These are phyloP conservation scores for Coniella lustricola DNA, from an alignment of 2,329 filamentous ascomycete species.

Conservation along the genomic window DNA sequence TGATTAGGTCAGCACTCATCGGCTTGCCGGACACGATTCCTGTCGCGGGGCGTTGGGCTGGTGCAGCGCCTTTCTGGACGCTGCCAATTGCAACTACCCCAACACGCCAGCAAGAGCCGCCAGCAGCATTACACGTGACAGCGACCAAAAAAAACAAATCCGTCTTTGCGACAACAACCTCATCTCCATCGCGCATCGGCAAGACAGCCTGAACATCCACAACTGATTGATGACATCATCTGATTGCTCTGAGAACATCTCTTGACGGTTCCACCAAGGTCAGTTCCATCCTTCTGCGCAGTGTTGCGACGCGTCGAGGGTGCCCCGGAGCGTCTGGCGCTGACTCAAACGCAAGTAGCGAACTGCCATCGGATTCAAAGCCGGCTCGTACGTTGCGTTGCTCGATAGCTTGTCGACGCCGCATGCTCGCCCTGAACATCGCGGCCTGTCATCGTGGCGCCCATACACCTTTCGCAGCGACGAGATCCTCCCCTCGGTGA, in stretches of 20 bases:
- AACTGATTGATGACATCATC: conserved; percentile 13
- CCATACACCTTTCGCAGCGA: conserved; percentile 28
- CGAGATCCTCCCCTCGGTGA: conserved; percentile 26
- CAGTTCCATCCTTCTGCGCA: conserved; percentile 9
- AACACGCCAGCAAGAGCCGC: background rate
- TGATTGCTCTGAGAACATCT: conserved; percentile 12
- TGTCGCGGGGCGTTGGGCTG: no score
- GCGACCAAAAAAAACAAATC: conserved; percentile 15
- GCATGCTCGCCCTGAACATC: background rate
- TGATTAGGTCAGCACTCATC: no score
- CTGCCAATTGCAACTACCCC: background rate
- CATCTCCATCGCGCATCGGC: conserved; percentile 7
- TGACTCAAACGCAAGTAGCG: background rate
- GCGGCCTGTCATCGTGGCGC: conserved; percentile 26
- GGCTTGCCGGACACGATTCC: no score
- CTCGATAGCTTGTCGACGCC: background rate
- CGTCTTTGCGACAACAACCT: conserved; percentile 8
- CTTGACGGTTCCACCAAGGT: background rate
- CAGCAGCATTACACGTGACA: conserved; percentile 11
- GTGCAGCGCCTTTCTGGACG: background rate
- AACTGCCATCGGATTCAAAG: background rate
- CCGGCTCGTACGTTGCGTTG: background rate
- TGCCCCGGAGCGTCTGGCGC: background rate
- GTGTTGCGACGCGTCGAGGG: conserved; percentile 2
- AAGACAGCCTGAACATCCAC: conserved; percentile 14